Evolutionary conservation across 768 basidiomycete genomes (phyloP).

Genomic region (Podaxis pistillaris): DNA sequence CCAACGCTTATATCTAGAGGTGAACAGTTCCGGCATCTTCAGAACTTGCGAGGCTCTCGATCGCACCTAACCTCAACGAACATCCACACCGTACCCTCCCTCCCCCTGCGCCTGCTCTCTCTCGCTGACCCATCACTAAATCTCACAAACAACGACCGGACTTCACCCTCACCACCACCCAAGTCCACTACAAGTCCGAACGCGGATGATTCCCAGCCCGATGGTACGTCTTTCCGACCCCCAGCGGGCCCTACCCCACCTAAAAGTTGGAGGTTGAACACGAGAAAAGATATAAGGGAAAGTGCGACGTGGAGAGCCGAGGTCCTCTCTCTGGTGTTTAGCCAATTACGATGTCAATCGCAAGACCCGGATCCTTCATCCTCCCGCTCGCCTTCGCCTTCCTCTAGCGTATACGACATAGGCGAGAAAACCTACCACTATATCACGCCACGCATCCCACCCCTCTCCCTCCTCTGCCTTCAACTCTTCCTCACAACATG

Average conservation of each 20-base stretch:
- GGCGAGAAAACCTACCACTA: background rate
- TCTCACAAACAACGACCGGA: conserved; percentile 5
- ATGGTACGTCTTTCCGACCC: conserved; percentile 10
- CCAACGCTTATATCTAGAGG: conserved; percentile 40
- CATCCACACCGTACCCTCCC: conserved; percentile 40
- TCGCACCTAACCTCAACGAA: conserved; percentile 27
- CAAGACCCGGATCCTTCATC: conserved; percentile 17
- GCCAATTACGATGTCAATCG: conserved; percentile 21
- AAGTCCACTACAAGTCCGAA: conserved; percentile 1
- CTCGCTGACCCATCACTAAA: conserved; percentile 27
- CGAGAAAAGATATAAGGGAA: conserved; percentile 25
- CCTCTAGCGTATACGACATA: background rate
- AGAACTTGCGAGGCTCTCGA: conserved; percentile 47
- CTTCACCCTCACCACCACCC: background rate
- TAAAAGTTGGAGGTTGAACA: conserved; percentile 51
- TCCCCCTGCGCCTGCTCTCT: conserved; percentile 37
- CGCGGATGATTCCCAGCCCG: background rate
- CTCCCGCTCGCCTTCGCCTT: background rate
- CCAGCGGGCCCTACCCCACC: conserved; percentile 52
- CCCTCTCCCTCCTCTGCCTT: conserved; percentile 59
- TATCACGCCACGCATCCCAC: conserved; percentile 34
- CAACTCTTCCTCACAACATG: conserved; percentile 40
- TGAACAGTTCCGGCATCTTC: conserved; percentile 66
- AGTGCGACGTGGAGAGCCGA: conserved; percentile 47
- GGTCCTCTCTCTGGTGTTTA: conserved; percentile 56